phyloP scores from a whole-genome alignment of 305 asterid genomes.

The Rubia peregrina region DNA sequence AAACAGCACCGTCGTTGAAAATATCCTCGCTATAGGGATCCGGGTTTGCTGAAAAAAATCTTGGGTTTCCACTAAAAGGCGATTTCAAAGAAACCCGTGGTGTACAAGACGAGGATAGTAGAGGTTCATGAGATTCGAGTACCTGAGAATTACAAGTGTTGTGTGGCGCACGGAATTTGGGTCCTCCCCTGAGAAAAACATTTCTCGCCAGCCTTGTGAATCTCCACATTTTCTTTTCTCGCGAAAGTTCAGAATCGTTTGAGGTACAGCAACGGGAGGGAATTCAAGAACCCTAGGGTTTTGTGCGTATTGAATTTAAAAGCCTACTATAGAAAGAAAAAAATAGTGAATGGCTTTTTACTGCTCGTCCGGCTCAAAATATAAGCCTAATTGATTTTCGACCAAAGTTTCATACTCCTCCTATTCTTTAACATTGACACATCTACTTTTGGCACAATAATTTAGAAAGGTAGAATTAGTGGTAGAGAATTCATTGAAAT shows the following conservation, averaged over 20 bases:
- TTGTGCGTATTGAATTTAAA: too few relatives aligned
- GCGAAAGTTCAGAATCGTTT: not conserved
- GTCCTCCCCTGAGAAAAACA: not conserved
- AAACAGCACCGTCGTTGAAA: not conserved
- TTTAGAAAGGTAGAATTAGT: too few relatives aligned
- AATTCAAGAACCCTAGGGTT: too few relatives aligned
- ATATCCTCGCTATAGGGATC: constrained; percentile 25
- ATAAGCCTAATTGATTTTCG: too few relatives aligned
- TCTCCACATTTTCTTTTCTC: constrained; percentile 11
- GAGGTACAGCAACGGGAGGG: too few relatives aligned
- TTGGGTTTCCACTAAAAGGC: constrained; percentile 20
- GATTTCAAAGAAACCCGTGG: constrained; percentile 8
- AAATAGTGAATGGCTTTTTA: too few relatives aligned
- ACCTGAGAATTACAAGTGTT: not conserved
- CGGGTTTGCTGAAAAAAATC: constrained; percentile 39
- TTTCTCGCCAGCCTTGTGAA: constrained; percentile 4
- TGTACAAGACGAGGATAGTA: constrained; percentile 19
- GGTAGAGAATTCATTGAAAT: too few relatives aligned
- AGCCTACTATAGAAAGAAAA: too few relatives aligned
- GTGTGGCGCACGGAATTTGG: not conserved
- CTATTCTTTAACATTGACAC: too few relatives aligned
- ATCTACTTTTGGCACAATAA: too few relatives aligned
- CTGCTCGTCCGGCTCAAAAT: too few relatives aligned
- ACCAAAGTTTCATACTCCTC: too few relatives aligned
- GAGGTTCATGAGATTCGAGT: not conserved